Evolutionary conservation across 78 protist genomes (phyloP).

Genomic region (Dictyostelium brefeldianum): DNA sequence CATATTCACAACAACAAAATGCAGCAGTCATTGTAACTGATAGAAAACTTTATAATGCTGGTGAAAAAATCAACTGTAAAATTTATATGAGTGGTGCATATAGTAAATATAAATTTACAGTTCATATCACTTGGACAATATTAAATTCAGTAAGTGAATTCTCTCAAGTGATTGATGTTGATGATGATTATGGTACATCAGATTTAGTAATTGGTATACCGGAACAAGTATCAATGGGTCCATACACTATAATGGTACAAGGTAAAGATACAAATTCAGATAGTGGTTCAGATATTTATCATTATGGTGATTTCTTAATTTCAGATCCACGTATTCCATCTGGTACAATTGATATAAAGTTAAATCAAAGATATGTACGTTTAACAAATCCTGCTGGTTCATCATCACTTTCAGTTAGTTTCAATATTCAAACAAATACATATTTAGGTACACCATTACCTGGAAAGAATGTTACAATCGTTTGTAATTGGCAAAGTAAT

Average conservation of each 20-base stretch:
- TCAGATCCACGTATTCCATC: constrained; percentile 66
- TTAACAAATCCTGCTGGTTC: background rate
- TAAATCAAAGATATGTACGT: background rate
- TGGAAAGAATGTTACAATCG: constrained; percentile 22
- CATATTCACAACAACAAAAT: background rate
- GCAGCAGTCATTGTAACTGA: constrained; percentile 39
- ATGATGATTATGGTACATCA: constrained; percentile 27
- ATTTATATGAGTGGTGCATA: constrained; percentile 34
- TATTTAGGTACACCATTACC: constrained; percentile 23
- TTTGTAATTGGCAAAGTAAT: background rate
- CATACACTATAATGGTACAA: background rate
- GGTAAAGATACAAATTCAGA: constrained; percentile 24
- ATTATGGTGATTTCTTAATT: background rate
- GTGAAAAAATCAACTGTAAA: constrained; percentile 41
- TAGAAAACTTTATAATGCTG: constrained; percentile 49
- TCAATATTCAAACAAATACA: constrained; percentile 16
- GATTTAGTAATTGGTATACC: constrained; percentile 10
- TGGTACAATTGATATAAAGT: background rate
- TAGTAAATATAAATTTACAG: background rate
- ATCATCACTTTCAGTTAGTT: background rate
- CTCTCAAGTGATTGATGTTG: constrained; percentile 14
- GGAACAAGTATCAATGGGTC: constrained; percentile 1
- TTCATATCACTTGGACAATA: background rate
- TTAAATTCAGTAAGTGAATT: background rate
- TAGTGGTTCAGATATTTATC: background rate